Percentiles rank a stretch among this genome's conserved stretches.
Evolutionary conservation across 1,139 yeast genomes (phyloP).

Genomic region (Scheffersomyces cryptocercus): DNA sequence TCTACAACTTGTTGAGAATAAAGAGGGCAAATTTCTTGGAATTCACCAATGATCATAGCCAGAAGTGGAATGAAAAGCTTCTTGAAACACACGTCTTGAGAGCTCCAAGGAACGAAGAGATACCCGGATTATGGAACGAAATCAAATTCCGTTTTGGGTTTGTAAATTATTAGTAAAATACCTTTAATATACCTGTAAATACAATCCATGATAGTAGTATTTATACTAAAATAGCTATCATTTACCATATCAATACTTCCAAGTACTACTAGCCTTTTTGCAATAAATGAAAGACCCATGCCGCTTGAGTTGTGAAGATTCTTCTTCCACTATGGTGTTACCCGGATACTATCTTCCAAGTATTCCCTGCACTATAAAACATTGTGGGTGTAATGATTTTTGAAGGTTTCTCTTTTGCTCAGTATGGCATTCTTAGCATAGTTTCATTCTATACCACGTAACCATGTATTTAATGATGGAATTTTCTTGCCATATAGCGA

Average conservation of each 20-base stretch:
- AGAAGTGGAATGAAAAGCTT: conserved; percentile 9
- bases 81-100: conserved; percentile 14
- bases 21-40: conserved; percentile 25
- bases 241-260: too few species aligned
- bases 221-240: too few species aligned
- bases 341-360: too few species aligned
- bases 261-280: too few species aligned
- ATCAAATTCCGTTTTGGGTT: conserved; percentile 21
- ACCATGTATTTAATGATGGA: conserved; percentile 49
- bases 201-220: background rate
- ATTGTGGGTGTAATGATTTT: too few species aligned
- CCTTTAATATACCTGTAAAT: background rate
- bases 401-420: conserved; percentile 1
- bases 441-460: conserved; percentile 41
- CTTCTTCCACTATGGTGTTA: too few species aligned
- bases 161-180: background rate
- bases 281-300: too few species aligned
- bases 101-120: conserved; percentile 27
- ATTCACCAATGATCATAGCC: conserved; percentile 9
- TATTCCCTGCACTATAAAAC: too few species aligned
- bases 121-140: conserved; percentile 41
- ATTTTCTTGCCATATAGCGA: conserved; percentile 40
- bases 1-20: conserved; percentile 30
- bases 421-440: conserved; percentile 46
- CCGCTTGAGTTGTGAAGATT: too few species aligned